Evolutionary conservation across 176 grass and related monocot genomes (phyloP), one percentile per base, ranked within the genome.

Genomic region (Cymbopogon citratus): DNA sequence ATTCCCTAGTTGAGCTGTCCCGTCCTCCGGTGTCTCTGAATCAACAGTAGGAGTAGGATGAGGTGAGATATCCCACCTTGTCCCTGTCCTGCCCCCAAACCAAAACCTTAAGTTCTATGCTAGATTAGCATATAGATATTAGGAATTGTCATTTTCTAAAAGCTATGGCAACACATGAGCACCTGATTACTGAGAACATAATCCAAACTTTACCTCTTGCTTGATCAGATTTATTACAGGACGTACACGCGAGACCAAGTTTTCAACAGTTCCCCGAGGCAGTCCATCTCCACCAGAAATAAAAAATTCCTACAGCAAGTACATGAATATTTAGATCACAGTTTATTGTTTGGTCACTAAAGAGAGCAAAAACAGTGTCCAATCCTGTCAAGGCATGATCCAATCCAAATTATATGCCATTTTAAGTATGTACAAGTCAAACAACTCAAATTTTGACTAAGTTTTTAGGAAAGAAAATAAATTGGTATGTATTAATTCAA

Each of bases 241-340:
- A 71, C 96, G 96, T 77, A 88, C 83, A 62, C 85, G 88, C 24
- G 96, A 79, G 8, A 95, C 87, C 66, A 93, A 74, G 88, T 98
- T 98, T 82, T 98, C 96, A 85, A 95, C 96, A 87, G 96, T 95
- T 93, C 96, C 96, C 71, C 96, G 88, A 79, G 96, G 96, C 73
- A 98, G 87, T 25, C 96, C 96, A 95, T 98, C 96, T 90, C 96
- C 96, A 46, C 92, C 96, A 85, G 96, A 91, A 85, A 98, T 93
- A 67, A 98, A 98, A 69, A 98, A 98, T 90, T 98, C 96, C 96
- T 98, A 84, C 63, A 85, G 49, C n/a, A 82, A 62, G 69, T 35
- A 28, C 52, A 61, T 73, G 52, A 25, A 67, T 46, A 80, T 66
- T 78, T 64, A 80, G 39, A 84, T 21, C 82, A 48, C 51, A 63